phyloP scores from a whole-genome alignment of 2,329 filamentous ascomycete species.

The Aspergillus glaucus region DNA sequence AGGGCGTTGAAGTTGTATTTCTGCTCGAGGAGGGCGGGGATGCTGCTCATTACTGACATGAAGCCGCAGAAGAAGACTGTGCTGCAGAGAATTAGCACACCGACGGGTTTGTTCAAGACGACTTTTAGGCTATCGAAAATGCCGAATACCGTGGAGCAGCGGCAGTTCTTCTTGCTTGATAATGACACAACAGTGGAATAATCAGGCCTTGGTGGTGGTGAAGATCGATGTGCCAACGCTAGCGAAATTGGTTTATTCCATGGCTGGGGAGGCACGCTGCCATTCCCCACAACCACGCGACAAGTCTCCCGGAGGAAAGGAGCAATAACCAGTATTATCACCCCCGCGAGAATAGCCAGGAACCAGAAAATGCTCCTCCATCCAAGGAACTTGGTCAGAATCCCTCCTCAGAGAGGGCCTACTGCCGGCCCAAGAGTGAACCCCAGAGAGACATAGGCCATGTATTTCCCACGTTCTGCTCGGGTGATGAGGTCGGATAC shows the following conservation, averaged over 20 bases:
- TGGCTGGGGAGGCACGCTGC: conserved; percentile 17
- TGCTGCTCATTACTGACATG: not conserved
- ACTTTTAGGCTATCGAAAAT: not conserved
- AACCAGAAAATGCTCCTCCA: conserved; percentile 53
- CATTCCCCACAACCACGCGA: conserved; percentile 30
- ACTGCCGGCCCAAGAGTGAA: conserved; percentile 42
- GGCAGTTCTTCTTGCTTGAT: not conserved
- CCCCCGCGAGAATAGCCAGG: conserved; percentile 39
- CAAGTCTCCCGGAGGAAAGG: conserved; percentile 30
- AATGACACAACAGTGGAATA: not conserved
- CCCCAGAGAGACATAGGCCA: conserved; percentile 8
- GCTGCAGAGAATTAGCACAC: not conserved
- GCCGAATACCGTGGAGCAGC: not conserved
- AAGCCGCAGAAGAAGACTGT: not conserved
- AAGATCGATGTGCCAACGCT: too few species aligned
- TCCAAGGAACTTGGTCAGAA: conserved; percentile 42
- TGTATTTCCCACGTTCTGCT: too few species aligned
- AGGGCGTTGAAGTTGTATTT: not conserved
- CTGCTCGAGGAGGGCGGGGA: not conserved
- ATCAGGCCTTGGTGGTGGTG: too few species aligned
- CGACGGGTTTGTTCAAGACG: not conserved
- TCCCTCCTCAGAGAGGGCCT: conserved; percentile 47
- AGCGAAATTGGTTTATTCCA: conserved; percentile 17
- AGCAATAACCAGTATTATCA: conserved; percentile 17
- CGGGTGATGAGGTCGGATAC: too few species aligned